Base-by-base conservation (phyloP, 2,329 filamentous ascomycete genomes). In the Sarocladiaceae sp. region DNA sequence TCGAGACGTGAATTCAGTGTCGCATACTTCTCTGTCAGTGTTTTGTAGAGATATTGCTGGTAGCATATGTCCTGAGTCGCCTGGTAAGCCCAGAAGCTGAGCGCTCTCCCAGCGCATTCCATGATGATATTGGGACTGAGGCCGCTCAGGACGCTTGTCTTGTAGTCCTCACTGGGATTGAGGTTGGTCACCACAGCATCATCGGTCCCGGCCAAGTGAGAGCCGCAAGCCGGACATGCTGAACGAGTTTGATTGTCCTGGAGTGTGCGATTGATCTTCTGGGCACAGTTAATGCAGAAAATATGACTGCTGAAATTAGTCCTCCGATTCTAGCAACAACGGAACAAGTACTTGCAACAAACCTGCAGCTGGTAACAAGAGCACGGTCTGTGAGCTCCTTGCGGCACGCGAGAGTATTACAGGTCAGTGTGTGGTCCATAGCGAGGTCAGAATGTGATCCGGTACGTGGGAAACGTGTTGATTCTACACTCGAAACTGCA, bases 341-440 rank as follows among this genome's bases (percentile, higher is more conserved):
- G 11, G 15, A 33, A 10, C 7, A 33, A 7, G 7, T 7, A 10
- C 11, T 18, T 16, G 4, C 18, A 15, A 43, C 54, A 21, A 42
- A 86, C 88, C 85, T 88, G 78, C 90, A 97, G 12, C 86, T 93
- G 4, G 90, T 95, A 26, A 95, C 88, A 1, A 95, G 74, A 10
- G 88, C 90, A 50, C 76, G 73, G 32, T 85, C 80, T 26, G 69
- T 72, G 26, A 95, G 73, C 51, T 82, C 76, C 32, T 68, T 69
- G 37, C 87, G 78, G 57, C 91, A 96, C 49, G 82, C 84, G 27
- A 90, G 71, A 21, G 80, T 76, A 60, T 96, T 96, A 69, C 91
- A 96, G 27, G 79, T 76, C 19, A 95, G 68, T 18, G 72, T 67
- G 47, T 83, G 78, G 47, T 95, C 87, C 85, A 94, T 93, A 26